Conservation (phyloP, 192 early-diverging fungal species). For the Coemansia sp. region DNA sequence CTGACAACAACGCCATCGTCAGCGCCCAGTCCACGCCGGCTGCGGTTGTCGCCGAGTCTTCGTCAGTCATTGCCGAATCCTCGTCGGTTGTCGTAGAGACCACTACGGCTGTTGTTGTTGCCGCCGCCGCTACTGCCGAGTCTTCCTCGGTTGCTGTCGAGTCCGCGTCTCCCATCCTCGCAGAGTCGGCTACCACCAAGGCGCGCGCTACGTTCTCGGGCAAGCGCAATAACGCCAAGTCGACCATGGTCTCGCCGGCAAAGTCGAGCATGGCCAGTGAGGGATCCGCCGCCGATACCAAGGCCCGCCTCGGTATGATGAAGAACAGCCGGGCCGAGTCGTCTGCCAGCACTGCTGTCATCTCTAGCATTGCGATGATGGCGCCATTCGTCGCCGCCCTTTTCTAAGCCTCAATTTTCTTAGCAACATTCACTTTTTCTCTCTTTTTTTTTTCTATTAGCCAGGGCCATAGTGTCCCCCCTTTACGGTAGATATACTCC, state of each 20-base stretch:
- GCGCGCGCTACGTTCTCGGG: neutral
- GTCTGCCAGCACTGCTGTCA: neutral
- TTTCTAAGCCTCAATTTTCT: slow-evolving; percentile 13
- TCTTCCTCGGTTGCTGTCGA: neutral
- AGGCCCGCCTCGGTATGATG: slow-evolving; percentile 24
- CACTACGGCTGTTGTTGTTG: neutral
- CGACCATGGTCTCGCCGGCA: slow-evolving; percentile 5
- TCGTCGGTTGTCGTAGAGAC: neutral
- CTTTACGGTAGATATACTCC: neutral
- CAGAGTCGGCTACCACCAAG: slow-evolving; percentile 20
- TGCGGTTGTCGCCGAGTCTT: slow-evolving; percentile 1
- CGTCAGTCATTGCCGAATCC: neutral
- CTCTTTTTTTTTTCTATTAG: neutral
- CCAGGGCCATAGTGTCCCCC: neutral
- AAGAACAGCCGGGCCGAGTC: slow-evolving; percentile 37
- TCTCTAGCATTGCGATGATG: slow-evolving; percentile 16
- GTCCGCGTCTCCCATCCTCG: slow-evolving; percentile 23
- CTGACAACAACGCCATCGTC: slow-evolving; percentile 11
- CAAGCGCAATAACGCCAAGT: slow-evolving; percentile 8
- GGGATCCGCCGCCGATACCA: slow-evolving; percentile 7
- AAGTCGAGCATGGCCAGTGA: slow-evolving; percentile 6
- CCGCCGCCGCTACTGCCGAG: neutral
- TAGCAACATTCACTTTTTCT: neutral
- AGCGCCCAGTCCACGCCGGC: neutral
- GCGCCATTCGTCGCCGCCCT: slow-evolving; percentile 24